Conservation (phyloP, 345 rosid genomes). For the Dovyalis caffra region DNA sequence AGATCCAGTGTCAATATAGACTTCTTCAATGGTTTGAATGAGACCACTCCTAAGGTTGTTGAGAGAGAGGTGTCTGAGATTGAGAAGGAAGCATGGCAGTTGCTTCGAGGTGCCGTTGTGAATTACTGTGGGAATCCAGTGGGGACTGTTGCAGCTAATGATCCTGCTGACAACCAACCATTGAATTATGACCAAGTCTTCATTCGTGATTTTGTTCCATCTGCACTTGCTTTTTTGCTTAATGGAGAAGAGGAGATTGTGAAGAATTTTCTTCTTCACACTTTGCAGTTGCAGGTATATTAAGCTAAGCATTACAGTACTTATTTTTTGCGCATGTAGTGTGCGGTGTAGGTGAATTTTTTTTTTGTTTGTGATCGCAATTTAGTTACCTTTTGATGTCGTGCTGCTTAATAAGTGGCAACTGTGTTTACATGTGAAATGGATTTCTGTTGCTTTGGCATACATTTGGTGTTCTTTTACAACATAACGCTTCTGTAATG, state of each 20-base stretch:
- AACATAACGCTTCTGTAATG: background rate
- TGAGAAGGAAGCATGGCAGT: constrained; percentile 85
- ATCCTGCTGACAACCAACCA: constrained; percentile 64
- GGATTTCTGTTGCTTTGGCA: background rate
- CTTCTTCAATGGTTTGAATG: constrained; percentile 40
- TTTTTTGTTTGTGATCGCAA: background rate
- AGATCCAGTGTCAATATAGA: constrained; percentile 37
- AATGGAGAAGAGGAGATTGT: constrained; percentile 84
- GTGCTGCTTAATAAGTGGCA: no score
- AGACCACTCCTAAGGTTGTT: constrained; percentile 22
- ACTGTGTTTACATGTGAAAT: background rate
- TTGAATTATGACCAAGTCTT: constrained; percentile 93
- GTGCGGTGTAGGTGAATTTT: no score
- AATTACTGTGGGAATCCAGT: constrained; percentile 76
- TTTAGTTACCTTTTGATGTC: background rate
- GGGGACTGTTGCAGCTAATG: constrained; percentile 85
- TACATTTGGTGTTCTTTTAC: background rate
- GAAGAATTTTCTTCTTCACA: constrained; percentile 90
- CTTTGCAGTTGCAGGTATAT: constrained; percentile 89
- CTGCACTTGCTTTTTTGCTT: constrained; percentile 83
- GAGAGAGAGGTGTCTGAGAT: constrained; percentile 55
- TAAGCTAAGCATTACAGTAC: background rate
- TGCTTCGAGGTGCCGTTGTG: constrained; percentile 71
- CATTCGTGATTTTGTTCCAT: constrained; percentile 97
- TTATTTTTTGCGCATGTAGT: background rate